Conservation (phyloP, 2,329 filamentous ascomycete species). For the Rhynchosporium secalis region DNA sequence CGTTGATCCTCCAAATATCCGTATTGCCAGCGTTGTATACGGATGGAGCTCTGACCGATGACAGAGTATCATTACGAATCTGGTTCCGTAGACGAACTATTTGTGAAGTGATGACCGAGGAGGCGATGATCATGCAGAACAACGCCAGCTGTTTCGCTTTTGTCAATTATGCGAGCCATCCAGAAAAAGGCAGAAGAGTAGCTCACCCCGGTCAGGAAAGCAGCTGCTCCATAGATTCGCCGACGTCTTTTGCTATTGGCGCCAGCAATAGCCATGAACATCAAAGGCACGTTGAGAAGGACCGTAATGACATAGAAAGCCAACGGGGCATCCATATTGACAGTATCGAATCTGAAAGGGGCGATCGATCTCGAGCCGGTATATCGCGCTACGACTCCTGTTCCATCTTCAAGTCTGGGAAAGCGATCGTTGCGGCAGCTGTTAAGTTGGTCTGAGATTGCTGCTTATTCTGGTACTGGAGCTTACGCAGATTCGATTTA, state of each 20-base stretch:
- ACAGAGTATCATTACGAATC: conserved; percentile 5
- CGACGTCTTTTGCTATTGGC: background rate
- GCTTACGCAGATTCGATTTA: conserved; percentile 6
- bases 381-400: background rate
- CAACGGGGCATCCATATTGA: conserved; percentile 11
- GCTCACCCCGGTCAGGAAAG: background rate
- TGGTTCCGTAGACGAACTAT: conserved; percentile 9
- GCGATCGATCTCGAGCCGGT: background rate
- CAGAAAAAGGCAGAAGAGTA: background rate
- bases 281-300: background rate
- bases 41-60: background rate
- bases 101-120: conserved; percentile 10
- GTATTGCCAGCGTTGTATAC: background rate
- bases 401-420: background rate
- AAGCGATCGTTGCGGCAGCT: background rate
- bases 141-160: background rate
- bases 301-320: conserved; percentile 11
- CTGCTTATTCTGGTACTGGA: background rate
- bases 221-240: background rate
- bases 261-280: conserved; percentile 1
- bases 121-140: conserved; percentile 12
- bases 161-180: background rate
- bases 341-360: conserved; percentile 9
- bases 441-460: background rate
- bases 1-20: background rate